Percentiles rank a stretch among this genome's conserved stretches.
Conservation (phyloP, 2,329 filamentous ascomycete genomes). For the Hypomyces perniciosus region DNA sequence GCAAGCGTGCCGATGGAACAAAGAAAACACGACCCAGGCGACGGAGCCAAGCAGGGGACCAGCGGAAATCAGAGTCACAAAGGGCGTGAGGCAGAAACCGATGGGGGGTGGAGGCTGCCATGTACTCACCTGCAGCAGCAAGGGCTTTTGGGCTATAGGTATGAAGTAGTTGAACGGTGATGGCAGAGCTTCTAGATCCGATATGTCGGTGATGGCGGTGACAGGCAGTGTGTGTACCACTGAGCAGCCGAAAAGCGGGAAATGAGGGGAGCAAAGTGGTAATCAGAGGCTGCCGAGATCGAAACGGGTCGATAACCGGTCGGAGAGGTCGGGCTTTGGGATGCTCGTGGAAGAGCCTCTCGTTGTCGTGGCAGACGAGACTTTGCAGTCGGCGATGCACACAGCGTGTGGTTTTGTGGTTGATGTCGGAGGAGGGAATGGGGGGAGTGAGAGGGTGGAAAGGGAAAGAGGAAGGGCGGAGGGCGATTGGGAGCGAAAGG, state of each 20-base stretch:
- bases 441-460: constrained; percentile 4
- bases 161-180: not conserved
- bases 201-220: constrained; percentile 13
- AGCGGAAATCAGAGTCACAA: not conserved
- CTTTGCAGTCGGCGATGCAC: constrained; percentile 14
- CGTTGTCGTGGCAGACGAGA: constrained; percentile 12
- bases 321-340: not conserved
- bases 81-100: not conserved
- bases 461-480: constrained; percentile 9
- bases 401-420: not conserved
- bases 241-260: constrained; percentile 1
- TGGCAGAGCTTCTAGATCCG: not conserved
- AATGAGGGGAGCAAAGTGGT: not conserved
- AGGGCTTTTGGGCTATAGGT: not conserved
- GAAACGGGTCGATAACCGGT: constrained; percentile 1
- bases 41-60: no score
- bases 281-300: not conserved
- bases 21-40: not conserved
- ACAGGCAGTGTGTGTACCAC: not conserved
- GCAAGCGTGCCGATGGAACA: not conserved
- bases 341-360: constrained; percentile 5
- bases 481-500: constrained; percentile 4
- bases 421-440: constrained; percentile 9
- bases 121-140: constrained; percentile 6
- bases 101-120: no score